phyloP scores from a whole-genome alignment of 176 grass and related monocot genomes.

The Zea luxurians region DNA sequence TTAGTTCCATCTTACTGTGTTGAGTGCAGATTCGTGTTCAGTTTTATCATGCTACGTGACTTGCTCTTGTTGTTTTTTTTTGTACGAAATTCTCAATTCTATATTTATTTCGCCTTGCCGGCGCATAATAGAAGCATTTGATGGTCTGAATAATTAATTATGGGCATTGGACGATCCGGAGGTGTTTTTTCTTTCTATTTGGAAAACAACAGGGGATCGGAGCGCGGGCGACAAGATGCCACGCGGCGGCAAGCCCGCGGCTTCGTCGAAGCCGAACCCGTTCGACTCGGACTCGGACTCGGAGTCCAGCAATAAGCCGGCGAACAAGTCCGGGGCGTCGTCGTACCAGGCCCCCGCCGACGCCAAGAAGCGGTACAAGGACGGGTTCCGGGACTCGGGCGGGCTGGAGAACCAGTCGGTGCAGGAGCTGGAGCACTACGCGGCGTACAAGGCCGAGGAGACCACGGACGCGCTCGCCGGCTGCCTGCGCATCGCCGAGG shows the following conservation, averaged over 20 bases:
- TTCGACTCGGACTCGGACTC: conserved; percentile 50
- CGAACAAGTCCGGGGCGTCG: conserved; percentile 27
- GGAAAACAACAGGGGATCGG: neutral
- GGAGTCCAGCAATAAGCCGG: conserved; percentile 12
- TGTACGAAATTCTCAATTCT: neutral
- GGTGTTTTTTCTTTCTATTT: no score
- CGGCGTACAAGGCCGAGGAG: conserved; percentile 69
- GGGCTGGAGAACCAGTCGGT: conserved; percentile 66
- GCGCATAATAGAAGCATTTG: neutral
- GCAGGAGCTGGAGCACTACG: conserved; percentile 64
- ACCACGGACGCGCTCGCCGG: conserved; percentile 52
- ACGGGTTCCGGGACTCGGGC: conserved; percentile 46
- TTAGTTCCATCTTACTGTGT: neutral
- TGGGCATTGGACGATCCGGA: neutral
- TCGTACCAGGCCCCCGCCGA: conserved; percentile 35
- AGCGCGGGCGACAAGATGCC: conserved; percentile 36
- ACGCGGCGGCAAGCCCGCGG: conserved; percentile 39
- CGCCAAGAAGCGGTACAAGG: conserved; percentile 47
- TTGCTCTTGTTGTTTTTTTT: neutral
- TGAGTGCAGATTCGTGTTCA: neutral
- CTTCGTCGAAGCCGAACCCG: conserved; percentile 42
- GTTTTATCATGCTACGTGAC: neutral
- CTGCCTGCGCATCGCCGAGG: conserved; percentile 66
- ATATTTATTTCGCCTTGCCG: neutral
- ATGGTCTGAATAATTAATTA: neutral